Conservation (phyloP, 1,139 yeast species). For the Arxiozyma slooffiae region DNA sequence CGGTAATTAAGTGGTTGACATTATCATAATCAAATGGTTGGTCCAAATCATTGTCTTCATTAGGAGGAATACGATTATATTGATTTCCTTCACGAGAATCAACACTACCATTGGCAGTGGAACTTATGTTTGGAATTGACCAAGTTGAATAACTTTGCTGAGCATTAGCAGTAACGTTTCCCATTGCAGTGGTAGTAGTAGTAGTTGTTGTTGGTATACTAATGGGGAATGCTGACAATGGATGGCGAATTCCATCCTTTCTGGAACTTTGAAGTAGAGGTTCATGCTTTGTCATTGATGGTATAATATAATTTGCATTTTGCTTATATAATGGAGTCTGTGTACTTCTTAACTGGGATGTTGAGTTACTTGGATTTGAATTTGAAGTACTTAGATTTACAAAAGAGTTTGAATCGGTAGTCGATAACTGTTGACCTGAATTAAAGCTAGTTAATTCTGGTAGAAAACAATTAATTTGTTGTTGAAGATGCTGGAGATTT, state of each 20-base stretch:
- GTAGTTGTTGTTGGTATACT: conserved; percentile 6
- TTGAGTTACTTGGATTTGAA: conserved; percentile 1
- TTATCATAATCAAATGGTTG: conserved; percentile 25
- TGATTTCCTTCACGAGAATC: neutral
- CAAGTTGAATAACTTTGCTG: conserved; percentile 6
- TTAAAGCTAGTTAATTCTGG: conserved; percentile 5
- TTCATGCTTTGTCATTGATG: neutral
- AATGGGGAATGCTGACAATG: conserved; percentile 4
- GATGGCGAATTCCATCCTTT: neutral
- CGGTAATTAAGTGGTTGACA: conserved; percentile 26
- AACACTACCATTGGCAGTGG: neutral
- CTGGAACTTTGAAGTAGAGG: neutral
- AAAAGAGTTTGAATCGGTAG: conserved; percentile 2
- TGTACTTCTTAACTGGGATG: neutral
- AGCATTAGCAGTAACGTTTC: conserved; percentile 1
- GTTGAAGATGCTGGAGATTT: neutral
- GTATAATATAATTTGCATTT: neutral
- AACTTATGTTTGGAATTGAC: neutral
- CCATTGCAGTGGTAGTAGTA: conserved; percentile 9
- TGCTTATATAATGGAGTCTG: conserved; percentile 1
- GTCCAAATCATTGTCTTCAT: conserved; percentile 9
- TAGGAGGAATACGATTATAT: neutral
- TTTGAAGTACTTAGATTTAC: neutral
- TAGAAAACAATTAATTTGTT: conserved; percentile 9
- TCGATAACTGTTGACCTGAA: conserved; percentile 1